Conservation (phyloP, 805 yeast genomes). For the Ogataea pini region DNA sequence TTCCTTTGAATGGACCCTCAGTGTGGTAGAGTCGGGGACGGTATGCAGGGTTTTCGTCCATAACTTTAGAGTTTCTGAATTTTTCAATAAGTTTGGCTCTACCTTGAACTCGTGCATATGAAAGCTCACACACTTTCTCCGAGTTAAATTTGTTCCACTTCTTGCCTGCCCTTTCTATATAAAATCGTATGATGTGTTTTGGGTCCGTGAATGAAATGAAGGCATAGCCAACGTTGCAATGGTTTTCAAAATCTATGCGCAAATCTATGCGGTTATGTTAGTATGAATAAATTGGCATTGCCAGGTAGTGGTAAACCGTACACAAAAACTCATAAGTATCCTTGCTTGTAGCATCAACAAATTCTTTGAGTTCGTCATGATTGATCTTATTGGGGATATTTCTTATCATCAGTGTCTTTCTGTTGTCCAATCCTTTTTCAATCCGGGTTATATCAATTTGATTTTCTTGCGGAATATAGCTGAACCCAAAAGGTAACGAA, state of each 20-base stretch:
- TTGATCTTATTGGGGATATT: constrained; percentile 55
- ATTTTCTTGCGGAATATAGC: constrained; percentile 35
- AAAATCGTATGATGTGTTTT: constrained; percentile 45
- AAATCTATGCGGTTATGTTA: constrained; percentile 34
- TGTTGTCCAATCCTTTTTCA: constrained; percentile 41
- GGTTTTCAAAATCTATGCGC: constrained; percentile 52
- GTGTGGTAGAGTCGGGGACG: constrained; percentile 50
- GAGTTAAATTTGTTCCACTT: constrained; percentile 50
- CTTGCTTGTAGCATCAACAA: constrained; percentile 46
- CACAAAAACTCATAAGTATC: constrained; percentile 42
- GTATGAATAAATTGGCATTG: neutral
- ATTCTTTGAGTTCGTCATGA: constrained; percentile 45
- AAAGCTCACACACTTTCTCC: constrained; percentile 50
- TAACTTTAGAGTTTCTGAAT: constrained; percentile 50
- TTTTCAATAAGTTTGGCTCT: constrained; percentile 44
- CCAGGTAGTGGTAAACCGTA: constrained; percentile 21
- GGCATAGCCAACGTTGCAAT: constrained; percentile 59
- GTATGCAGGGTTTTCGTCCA: constrained; percentile 45
- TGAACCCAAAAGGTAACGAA: constrained; percentile 25
- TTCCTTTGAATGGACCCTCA: constrained; percentile 43
- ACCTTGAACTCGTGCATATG: constrained; percentile 56
- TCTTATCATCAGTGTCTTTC: constrained; percentile 53
- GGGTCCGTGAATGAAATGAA: constrained; percentile 50
- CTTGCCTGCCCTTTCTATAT: constrained; percentile 46
- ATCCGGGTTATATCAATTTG: constrained; percentile 43